Conservation (phyloP, 352 stramenopile genomes). For the Phytopythium chamaehyphon region DNA sequence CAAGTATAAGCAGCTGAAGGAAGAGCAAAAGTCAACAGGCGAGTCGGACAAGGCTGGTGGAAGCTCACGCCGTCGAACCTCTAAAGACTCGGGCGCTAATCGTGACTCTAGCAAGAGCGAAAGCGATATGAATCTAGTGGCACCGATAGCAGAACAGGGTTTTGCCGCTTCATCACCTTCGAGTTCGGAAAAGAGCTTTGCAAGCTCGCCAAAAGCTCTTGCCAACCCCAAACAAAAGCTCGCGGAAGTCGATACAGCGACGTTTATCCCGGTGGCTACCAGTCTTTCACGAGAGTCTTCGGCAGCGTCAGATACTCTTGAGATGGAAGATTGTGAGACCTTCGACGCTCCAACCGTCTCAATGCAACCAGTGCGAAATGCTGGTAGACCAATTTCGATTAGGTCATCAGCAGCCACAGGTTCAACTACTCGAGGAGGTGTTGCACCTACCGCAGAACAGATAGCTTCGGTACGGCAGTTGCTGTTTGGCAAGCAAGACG, state of each 20-base stretch:
- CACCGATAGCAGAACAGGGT: not conserved
- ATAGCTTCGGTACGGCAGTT: conserved; percentile 45
- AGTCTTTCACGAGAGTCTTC: conserved; percentile 2
- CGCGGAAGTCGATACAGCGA: not conserved
- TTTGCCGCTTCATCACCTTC: not conserved
- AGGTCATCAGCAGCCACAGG: not conserved
- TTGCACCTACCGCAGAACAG: conserved; percentile 31
- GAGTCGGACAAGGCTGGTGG: conserved; percentile 3
- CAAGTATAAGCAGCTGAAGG: conserved; percentile 85
- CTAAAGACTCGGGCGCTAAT: not conserved
- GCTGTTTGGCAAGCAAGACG: conserved; percentile 38
- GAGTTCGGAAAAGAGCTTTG: not conserved
- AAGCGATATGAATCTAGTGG: not conserved
- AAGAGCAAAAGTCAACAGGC: conserved; percentile 38
- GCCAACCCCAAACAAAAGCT: not conserved
- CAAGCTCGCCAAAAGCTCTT: not conserved
- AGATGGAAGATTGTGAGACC: conserved; percentile 55
- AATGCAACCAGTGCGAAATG: conserved; percentile 1
- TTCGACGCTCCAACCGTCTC: conserved; percentile 14
- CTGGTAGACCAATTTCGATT: not conserved
- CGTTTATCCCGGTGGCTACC: conserved; percentile 1
- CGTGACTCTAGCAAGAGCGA: not conserved
- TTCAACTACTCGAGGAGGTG: conserved; percentile 6
- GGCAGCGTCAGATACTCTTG: conserved; percentile 17
- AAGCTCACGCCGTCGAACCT: conserved; percentile 8